Evolutionary conservation across 441 rosid species (phyloP).

Genomic region (Cnidoscolus chayamansa): DNA sequence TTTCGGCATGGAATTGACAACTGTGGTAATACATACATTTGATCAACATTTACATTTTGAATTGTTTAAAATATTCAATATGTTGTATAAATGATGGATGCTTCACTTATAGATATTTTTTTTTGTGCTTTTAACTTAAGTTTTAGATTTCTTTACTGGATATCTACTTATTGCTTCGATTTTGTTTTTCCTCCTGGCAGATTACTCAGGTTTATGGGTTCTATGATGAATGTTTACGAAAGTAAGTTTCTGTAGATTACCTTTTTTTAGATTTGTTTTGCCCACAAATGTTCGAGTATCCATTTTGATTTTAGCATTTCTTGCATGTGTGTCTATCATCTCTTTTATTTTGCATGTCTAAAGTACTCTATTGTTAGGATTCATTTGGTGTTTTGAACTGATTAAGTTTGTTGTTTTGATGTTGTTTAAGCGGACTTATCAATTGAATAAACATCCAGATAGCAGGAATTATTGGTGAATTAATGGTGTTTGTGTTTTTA

Average conservation of each 20-base stretch:
- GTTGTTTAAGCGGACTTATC: not conserved
- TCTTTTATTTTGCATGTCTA: not conserved
- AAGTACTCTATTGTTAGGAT: not conserved
- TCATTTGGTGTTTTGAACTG: not conserved
- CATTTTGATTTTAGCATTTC: not conserved
- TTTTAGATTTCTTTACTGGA: not conserved
- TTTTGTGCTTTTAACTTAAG: not conserved
- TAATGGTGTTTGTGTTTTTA: not conserved
- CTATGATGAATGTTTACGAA: constrained; percentile 91
- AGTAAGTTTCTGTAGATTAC: constrained; percentile 50
- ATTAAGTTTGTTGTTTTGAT: not conserved
- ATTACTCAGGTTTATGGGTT: constrained; percentile 94
- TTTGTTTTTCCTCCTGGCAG: constrained; percentile 41
- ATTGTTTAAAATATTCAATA: not conserved
- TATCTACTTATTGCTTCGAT: constrained; percentile 29
- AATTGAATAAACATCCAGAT: not conserved
- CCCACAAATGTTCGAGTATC: not conserved
- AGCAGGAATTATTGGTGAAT: no score
- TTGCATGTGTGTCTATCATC: not conserved
- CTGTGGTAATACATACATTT: no score
- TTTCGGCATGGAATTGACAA: no score
- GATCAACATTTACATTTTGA: not conserved
- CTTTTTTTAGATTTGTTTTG: not conserved
- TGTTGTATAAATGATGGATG: not conserved
- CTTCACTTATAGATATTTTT: not conserved